These are phyloP conservation scores for Penicillium canariense DNA, from an alignment of 495 filamentous ascomycete genomes.

Conservation along the genomic window DNA sequence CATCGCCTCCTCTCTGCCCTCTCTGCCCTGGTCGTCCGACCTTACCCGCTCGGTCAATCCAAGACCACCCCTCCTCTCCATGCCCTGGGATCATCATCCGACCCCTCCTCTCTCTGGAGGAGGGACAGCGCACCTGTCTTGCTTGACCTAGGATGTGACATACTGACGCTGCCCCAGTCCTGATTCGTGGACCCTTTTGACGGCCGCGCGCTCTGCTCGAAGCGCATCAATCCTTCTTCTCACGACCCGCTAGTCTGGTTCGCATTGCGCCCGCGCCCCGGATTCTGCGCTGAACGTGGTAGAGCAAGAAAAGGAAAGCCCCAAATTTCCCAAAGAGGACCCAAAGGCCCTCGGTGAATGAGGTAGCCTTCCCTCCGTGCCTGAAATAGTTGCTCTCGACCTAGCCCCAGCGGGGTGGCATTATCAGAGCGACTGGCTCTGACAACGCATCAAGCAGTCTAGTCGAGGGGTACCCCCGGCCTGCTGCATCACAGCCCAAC, in stretches of 20 bases:
- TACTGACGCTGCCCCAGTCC: constrained; percentile 34
- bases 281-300: constrained; percentile 28
- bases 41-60: constrained; percentile 31
- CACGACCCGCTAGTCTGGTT: constrained; percentile 18
- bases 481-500: constrained; percentile 53
- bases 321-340: not conserved
- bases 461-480: constrained; percentile 32
- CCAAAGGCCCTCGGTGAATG: constrained; percentile 5
- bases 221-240: constrained; percentile 21
- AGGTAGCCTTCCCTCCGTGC: constrained; percentile 28
- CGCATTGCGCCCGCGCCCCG: constrained; percentile 30
- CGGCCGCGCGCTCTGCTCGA: constrained; percentile 28
- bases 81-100: constrained; percentile 5
- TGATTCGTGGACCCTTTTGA: constrained; percentile 14
- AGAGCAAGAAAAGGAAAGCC: constrained; percentile 9
- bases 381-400: constrained; percentile 29
- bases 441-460: constrained; percentile 49
- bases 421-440: constrained; percentile 25
- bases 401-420: constrained; percentile 33
- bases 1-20: constrained; percentile 31
- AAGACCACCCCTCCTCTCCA: constrained; percentile 12
- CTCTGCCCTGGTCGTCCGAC: constrained; percentile 18
- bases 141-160: constrained; percentile 22
- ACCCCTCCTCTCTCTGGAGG: constrained; percentile 23
- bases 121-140: constrained; percentile 32